phyloP scores from a whole-genome alignment of 176 grass and related monocot species.

The Olyra latifolia region DNA sequence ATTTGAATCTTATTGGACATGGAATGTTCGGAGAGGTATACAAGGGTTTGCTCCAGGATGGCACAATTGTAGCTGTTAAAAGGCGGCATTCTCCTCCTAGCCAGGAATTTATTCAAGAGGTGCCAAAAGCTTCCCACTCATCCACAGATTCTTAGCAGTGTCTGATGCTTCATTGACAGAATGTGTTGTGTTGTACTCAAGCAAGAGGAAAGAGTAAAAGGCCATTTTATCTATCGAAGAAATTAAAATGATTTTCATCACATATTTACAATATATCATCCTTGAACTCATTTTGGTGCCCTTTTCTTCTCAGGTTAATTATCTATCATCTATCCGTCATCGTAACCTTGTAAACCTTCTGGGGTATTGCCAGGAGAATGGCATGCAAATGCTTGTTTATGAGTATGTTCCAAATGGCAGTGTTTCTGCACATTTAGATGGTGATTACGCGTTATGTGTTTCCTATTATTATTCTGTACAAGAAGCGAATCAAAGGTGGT shows the following conservation, averaged over 20 bases:
- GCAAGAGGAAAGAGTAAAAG: neutral
- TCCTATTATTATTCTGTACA: neutral
- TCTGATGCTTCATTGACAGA: neutral
- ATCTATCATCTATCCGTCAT: slow-evolving; percentile 68
- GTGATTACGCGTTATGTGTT: slow-evolving; percentile 44
- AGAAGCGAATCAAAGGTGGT: neutral
- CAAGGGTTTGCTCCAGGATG: slow-evolving; percentile 92
- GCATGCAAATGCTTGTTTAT: slow-evolving; percentile 90
- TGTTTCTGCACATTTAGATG: slow-evolving; percentile 80
- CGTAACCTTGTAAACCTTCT: slow-evolving; percentile 85
- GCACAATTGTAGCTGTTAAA: slow-evolving; percentile 85
- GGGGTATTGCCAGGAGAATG: slow-evolving; percentile 86
- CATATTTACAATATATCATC: neutral
- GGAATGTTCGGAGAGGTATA: slow-evolving; percentile 91
- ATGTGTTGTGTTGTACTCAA: neutral
- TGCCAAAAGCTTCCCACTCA: slow-evolving; percentile 29
- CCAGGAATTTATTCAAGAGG: slow-evolving; percentile 88
- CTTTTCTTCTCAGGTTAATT: slow-evolving; percentile 53
- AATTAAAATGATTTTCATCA: neutral
- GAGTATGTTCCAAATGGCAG: slow-evolving; percentile 93
- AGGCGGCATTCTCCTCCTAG: slow-evolving; percentile 62
- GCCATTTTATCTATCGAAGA: neutral
- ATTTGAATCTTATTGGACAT: slow-evolving; percentile 66
- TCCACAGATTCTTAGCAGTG: slow-evolving; percentile 26
- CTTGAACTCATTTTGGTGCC: slow-evolving; percentile 9